These are phyloP conservation scores for Vitis cinerea DNA, from an alignment of 164 flowering plant genomes.

Conservation along the genomic window DNA sequence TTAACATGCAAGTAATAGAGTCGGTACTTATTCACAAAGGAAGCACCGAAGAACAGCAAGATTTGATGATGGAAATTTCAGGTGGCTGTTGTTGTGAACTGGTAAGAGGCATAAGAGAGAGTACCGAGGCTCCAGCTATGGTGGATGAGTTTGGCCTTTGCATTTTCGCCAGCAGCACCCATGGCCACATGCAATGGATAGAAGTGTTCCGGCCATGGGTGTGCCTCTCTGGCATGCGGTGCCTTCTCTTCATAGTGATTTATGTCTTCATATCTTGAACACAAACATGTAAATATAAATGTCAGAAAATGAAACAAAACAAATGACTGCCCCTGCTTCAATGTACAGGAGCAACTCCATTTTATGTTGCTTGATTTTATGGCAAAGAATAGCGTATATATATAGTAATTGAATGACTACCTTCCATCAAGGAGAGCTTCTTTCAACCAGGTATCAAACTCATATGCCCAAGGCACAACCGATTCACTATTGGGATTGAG, in stretches of 20 bases:
- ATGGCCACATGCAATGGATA: slow-evolving; percentile 80
- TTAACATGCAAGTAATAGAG: too few relatives aligned
- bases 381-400: too few relatives aligned
- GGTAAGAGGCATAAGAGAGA: slow-evolving; percentile 77
- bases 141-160: slow-evolving; percentile 71
- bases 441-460: slow-evolving; percentile 76
- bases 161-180: slow-evolving; percentile 61
- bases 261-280: slow-evolving; percentile 49
- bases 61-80: neutral
- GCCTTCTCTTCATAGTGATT: slow-evolving; percentile 57
- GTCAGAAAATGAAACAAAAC: too few relatives aligned
- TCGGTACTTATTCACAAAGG: too few relatives aligned
- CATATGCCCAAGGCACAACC: slow-evolving; percentile 59
- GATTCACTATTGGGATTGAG: slow-evolving; percentile 7
- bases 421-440: slow-evolving; percentile 70
- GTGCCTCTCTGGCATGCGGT: slow-evolving; percentile 59
- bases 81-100: slow-evolving; percentile 30
- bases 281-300: too few relatives aligned
- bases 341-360: too few relatives aligned
- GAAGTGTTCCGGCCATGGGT: slow-evolving; percentile 79
- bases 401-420: slow-evolving; percentile 20
- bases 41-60: too few relatives aligned
- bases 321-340: too few relatives aligned
- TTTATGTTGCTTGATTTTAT: too few relatives aligned
- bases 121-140: slow-evolving; percentile 55